Evolutionary conservation across 2,329 filamentous ascomycete species (phyloP).

Genomic region (Claviceps humidiphila): DNA sequence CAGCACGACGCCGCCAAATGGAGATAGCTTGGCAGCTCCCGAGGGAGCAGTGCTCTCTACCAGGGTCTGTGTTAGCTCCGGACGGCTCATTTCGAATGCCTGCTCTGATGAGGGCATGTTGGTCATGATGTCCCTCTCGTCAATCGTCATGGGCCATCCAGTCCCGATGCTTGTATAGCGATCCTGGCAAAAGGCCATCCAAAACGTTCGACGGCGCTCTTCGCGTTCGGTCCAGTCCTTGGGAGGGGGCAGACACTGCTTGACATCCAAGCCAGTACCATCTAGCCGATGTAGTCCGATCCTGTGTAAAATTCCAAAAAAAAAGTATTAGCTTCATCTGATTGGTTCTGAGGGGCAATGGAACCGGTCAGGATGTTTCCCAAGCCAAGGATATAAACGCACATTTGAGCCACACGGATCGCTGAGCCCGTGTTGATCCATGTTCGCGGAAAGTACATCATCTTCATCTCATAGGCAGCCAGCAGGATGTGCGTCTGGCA

Average conservation of each 20-base stretch:
- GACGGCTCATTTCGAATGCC: conserved; percentile 66
- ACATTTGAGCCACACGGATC: conserved; percentile 75
- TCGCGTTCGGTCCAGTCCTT: conserved; percentile 91
- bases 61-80: conserved; percentile 58
- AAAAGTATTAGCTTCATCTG: too few relatives aligned
- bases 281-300: conserved; percentile 84
- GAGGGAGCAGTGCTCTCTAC: conserved; percentile 55
- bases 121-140: conserved; percentile 82
- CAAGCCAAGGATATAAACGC: conserved; percentile 14
- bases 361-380: neutral
- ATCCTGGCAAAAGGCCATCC: conserved; percentile 85
- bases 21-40: conserved; percentile 60
- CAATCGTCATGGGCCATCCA: conserved; percentile 90
- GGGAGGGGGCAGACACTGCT: conserved; percentile 75
- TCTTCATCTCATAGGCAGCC: conserved; percentile 82
- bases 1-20: conserved; percentile 68
- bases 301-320: conserved; percentile 35
- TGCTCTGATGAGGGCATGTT: conserved; percentile 76
- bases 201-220: conserved; percentile 83
- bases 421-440: conserved; percentile 85
- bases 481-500: conserved; percentile 75
- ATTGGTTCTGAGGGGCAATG: conserved; percentile 9
- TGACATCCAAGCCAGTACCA: conserved; percentile 71
- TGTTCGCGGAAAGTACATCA: conserved; percentile 92
- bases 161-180: conserved; percentile 92